Conservation (phyloP, 2,329 filamentous ascomycete genomes). For the Fusarium sp. region DNA sequence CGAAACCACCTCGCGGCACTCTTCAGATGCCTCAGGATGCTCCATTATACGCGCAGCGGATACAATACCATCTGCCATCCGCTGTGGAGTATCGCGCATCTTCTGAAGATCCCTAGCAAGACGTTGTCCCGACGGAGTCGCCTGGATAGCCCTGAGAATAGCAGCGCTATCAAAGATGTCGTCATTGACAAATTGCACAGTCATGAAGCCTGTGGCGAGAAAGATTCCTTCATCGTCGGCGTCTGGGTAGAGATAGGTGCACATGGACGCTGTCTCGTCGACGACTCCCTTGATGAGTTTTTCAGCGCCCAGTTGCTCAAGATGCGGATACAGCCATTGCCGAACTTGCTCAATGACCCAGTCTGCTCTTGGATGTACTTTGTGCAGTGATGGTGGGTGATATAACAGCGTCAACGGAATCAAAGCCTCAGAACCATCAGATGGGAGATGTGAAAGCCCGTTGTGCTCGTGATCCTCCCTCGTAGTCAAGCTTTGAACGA, state of each 20-base stretch:
- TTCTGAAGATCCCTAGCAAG: background rate
- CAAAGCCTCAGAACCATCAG: fast-evolving
- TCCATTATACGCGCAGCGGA: background rate
- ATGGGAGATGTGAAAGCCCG: fast-evolving
- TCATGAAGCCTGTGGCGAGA: background rate
- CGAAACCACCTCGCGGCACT: fast-evolving
- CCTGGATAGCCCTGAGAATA: background rate
- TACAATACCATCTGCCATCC: fast-evolving
- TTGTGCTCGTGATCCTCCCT: fast-evolving
- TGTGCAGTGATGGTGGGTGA: background rate
- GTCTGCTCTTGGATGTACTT: background rate
- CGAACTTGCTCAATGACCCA: background rate
- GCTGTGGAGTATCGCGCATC: background rate
- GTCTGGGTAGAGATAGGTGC: background rate
- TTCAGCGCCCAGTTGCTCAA: background rate
- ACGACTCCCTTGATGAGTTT: background rate
- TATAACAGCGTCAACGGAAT: fast-evolving
- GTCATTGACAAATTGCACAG: background rate
- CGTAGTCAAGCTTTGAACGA: fast-evolving
- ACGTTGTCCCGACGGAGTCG: fast-evolving
- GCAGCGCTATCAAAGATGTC: background rate
- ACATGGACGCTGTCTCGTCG: background rate
- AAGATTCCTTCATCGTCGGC: background rate
- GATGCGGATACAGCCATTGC: background rate
- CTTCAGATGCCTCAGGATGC: fast-evolving